phyloP scores from a whole-genome alignment of 768 basidiomycete species.

The Leccinum variicolor region DNA sequence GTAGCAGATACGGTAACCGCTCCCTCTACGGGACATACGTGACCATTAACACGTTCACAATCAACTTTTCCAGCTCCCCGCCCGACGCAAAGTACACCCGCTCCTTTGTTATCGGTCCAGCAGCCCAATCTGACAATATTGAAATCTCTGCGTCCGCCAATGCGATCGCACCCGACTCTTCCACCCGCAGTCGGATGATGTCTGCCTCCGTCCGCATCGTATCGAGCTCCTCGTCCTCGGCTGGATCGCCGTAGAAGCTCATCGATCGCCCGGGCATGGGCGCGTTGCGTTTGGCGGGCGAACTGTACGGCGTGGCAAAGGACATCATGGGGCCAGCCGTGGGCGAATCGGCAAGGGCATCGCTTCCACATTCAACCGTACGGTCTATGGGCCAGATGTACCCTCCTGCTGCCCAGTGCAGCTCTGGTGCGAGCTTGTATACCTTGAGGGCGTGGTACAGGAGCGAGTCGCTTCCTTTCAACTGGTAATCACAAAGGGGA shows the following conservation, averaged over 20 bases:
- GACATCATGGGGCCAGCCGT: slow-evolving; percentile 19
- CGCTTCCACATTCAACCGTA: slow-evolving; percentile 58
- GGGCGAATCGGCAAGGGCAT: slow-evolving; percentile 33
- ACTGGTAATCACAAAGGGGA: slow-evolving; percentile 35
- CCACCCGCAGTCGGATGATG: slow-evolving; percentile 51
- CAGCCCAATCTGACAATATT: slow-evolving; percentile 52
- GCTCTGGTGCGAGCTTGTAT: slow-evolving; percentile 69
- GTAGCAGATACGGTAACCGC: not conserved
- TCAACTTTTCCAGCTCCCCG: slow-evolving; percentile 66
- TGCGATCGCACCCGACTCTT: slow-evolving; percentile 65
- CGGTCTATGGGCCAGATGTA: slow-evolving; percentile 78
- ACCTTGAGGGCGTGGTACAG: slow-evolving; percentile 75
- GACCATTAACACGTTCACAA: slow-evolving; percentile 74
- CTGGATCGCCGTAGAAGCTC: slow-evolving; percentile 40
- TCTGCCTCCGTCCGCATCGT: slow-evolving; percentile 27
- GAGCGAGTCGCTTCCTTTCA: slow-evolving; percentile 74
- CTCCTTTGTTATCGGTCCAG: slow-evolving; percentile 53
- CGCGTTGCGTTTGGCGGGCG: slow-evolving; percentile 22
- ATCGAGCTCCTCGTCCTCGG: slow-evolving; percentile 35
- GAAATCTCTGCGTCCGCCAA: slow-evolving; percentile 61
- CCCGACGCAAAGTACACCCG: slow-evolving; percentile 65
- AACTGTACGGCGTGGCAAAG: slow-evolving; percentile 21
- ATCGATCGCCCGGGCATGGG: slow-evolving; percentile 40
- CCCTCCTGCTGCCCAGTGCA: slow-evolving; percentile 81
- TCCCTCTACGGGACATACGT: slow-evolving; percentile 56